Evolutionary conservation across 2,329 filamentous ascomycete species (phyloP).

Genomic region (Penicillium concentricum): DNA sequence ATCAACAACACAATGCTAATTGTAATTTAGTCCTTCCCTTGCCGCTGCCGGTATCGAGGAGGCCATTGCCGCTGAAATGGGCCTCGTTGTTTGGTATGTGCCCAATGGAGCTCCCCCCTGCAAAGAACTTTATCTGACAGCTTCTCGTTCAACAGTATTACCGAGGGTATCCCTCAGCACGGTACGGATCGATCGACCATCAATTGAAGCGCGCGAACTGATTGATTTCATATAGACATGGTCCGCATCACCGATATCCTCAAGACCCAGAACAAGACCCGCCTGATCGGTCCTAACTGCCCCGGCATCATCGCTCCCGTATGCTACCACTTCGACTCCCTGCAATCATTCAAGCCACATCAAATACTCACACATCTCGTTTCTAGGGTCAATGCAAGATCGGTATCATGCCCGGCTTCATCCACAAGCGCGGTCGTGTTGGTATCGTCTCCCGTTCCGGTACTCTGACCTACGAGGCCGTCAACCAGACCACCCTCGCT

Average conservation of each 20-base stretch:
- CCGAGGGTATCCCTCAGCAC: conserved; percentile 96
- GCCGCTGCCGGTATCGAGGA: conserved; percentile 96
- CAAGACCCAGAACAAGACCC: conserved; percentile 95
- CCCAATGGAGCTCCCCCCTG: conserved; percentile 16
- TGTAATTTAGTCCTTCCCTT: conserved; percentile 69
- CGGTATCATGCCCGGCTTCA: conserved; percentile 99
- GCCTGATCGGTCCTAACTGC: conserved; percentile 96
- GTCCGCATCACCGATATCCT: conserved; percentile 97
- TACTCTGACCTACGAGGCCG: conserved; percentile 98
- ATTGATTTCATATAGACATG: conserved; percentile 67
- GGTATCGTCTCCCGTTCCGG: conserved; percentile 98
- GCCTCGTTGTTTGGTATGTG: conserved; percentile 78
- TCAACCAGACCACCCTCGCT: conserved; percentile 98
- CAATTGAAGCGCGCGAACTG: conserved; percentile 10
- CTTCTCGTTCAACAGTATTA: conserved; percentile 58
- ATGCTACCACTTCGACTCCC: conserved; percentile 29
- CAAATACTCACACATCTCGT: conserved; percentile 26
- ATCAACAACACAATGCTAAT: conserved; percentile 18
- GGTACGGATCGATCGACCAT: conserved; percentile 56
- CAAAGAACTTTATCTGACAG: conserved; percentile 11
- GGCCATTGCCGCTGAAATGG: conserved; percentile 88
- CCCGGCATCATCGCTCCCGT: conserved; percentile 88
- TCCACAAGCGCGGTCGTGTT: conserved; percentile 98
- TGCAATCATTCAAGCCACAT: neutral
- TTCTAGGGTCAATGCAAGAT: conserved; percentile 93